Percentiles rank a stretch among this genome's conserved stretches.
phyloP scores from a whole-genome alignment of 2,329 filamentous ascomycete species.

The Lasiodiplodia citricola region DNA sequence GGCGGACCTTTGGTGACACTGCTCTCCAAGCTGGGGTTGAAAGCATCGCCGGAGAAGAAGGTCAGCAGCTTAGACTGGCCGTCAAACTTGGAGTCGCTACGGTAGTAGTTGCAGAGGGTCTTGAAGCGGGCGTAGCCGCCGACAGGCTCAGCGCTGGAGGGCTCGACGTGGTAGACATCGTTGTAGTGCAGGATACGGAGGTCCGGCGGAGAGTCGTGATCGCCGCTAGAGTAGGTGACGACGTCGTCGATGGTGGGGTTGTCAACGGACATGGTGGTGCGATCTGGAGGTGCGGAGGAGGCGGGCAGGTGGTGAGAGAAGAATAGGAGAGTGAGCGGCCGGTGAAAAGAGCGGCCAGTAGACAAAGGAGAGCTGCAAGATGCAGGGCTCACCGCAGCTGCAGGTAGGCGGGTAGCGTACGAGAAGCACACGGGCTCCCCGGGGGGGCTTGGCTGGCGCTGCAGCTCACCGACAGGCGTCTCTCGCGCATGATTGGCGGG shows the following conservation, averaged over 20 bases:
- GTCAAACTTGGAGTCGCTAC: slow-evolving; percentile 63
- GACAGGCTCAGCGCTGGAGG: slow-evolving; percentile 76
- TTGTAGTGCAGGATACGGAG: slow-evolving; percentile 89
- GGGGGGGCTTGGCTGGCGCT: slow-evolving; percentile 15
- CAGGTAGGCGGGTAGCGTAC: slow-evolving; percentile 8
- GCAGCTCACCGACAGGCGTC: slow-evolving; percentile 15
- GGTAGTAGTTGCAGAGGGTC: slow-evolving; percentile 77
- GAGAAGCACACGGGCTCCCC: slow-evolving; percentile 3
- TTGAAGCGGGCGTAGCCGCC: slow-evolving; percentile 84
- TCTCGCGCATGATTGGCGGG: slow-evolving; percentile 12
- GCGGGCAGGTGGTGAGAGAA: not conserved
- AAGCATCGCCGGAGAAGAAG: slow-evolving; percentile 90
- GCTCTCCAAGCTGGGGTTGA: slow-evolving; percentile 88
- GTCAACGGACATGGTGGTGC: slow-evolving; percentile 18
- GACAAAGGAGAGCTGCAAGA: slow-evolving; percentile 16
- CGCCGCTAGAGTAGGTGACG: slow-evolving; percentile 51
- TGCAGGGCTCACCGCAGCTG: slow-evolving; percentile 24
- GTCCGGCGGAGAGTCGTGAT: slow-evolving; percentile 62
- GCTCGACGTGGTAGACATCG: slow-evolving; percentile 88
- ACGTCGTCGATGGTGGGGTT: slow-evolving; percentile 39
- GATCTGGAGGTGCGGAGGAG: not conserved
- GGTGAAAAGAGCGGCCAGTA: not conserved
- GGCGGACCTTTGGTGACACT: slow-evolving; percentile 79
- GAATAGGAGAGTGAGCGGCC: not conserved
- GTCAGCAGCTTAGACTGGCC: slow-evolving; percentile 72